Evolutionary conservation across 2,329 filamentous ascomycete genomes (phyloP).

Genomic region (Cordyceps fumosorosea): DNA sequence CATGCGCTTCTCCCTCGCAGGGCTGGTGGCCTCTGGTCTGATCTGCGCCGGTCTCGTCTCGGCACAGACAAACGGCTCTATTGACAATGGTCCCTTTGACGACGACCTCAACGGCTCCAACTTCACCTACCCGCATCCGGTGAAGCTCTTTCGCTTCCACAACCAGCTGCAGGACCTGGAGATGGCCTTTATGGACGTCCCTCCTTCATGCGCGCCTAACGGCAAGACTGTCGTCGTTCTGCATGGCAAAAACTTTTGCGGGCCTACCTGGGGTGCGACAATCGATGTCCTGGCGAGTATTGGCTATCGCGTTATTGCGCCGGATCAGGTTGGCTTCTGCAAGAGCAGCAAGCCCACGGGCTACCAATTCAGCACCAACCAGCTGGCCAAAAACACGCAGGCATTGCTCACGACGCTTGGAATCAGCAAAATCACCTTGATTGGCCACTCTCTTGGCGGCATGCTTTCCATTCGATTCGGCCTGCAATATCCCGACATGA

Average conservation of each 20-base stretch:
- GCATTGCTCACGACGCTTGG: constrained; percentile 38
- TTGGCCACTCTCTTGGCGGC: constrained; percentile 50
- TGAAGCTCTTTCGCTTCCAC: constrained; percentile 40
- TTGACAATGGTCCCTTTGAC: constrained; percentile 31
- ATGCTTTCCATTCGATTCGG: constrained; percentile 47
- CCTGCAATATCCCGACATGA: constrained; percentile 40
- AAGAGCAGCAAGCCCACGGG: constrained; percentile 44
- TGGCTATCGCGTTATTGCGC: constrained; percentile 46
- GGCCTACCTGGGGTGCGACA: constrained; percentile 44
- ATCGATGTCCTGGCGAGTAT: constrained; percentile 32
- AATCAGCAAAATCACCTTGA: constrained; percentile 37
- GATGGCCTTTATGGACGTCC: constrained; percentile 51
- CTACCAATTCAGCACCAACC: constrained; percentile 48
- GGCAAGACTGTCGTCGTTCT: constrained; percentile 41
- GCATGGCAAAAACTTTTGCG: constrained; percentile 53
- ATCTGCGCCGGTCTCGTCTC: constrained; percentile 17
- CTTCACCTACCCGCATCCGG: constrained; percentile 46
- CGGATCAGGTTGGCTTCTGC: constrained; percentile 52
- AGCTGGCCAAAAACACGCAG: constrained; percentile 44
- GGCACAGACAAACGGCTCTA: constrained; percentile 24
- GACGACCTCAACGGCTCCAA: constrained; percentile 42
- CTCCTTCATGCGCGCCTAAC: constrained; percentile 27
- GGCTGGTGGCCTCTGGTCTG: constrained; percentile 16
- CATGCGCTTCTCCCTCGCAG: constrained; percentile 22
- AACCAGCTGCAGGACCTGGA: constrained; percentile 42